Conservation (phyloP, 2,329 filamentous ascomycete genomes). For the Teratosphaeria zuluensis region DNA sequence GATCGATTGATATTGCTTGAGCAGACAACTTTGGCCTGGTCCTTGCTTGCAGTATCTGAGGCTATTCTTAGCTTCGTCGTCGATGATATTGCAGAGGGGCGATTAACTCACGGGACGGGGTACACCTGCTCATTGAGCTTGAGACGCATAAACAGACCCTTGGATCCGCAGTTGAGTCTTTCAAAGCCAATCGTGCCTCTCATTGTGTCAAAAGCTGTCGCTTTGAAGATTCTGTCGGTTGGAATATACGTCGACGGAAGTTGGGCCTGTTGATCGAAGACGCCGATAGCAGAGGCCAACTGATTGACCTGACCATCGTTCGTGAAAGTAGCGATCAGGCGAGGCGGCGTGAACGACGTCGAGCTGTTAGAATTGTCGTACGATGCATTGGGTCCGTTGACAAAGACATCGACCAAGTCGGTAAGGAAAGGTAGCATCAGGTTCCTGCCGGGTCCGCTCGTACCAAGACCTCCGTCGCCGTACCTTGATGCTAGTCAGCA, state of each 20-base stretch:
- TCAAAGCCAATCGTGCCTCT: slow-evolving; percentile 45
- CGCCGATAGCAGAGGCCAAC: slow-evolving; percentile 48
- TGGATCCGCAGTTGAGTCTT: slow-evolving; percentile 34
- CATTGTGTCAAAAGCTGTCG: slow-evolving; percentile 51
- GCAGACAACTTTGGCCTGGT: neutral
- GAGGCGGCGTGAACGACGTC: slow-evolving; percentile 40
- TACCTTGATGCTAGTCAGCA: neutral
- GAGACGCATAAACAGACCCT: slow-evolving; percentile 45
- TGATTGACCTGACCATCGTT: slow-evolving; percentile 60
- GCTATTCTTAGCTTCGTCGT: neutral
- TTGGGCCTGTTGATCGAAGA: slow-evolving; percentile 48
- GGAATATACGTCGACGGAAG: slow-evolving; percentile 39
- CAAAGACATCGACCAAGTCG: slow-evolving; percentile 44
- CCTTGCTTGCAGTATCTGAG: neutral
- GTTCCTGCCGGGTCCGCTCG: slow-evolving; percentile 39
- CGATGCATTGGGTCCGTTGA: slow-evolving; percentile 40
- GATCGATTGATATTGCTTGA: neutral
- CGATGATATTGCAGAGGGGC: neutral
- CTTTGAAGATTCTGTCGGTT: slow-evolving; percentile 38
- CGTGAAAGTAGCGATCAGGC: slow-evolving; percentile 51
- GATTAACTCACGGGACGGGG: slow-evolving; percentile 35
- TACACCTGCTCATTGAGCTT: slow-evolving; percentile 56
- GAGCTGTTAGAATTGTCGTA: slow-evolving; percentile 40
- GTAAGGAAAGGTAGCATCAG: slow-evolving; percentile 55
- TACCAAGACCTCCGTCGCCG: slow-evolving; percentile 36